Evolutionary conservation across 805 yeast species (phyloP).

Genomic region (Suhomyces tanzawaensis): DNA sequence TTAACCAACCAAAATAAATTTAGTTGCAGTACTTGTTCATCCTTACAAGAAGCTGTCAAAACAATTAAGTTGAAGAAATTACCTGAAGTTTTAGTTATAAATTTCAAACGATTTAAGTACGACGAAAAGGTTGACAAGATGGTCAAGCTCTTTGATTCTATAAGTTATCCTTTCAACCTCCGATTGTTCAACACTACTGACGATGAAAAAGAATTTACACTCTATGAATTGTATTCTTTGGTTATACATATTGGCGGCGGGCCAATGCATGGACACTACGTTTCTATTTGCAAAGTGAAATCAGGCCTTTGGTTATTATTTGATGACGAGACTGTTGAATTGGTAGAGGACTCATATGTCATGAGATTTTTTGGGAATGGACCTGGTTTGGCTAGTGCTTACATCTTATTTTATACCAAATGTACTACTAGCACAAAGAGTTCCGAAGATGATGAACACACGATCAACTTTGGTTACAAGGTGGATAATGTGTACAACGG

Average conservation of each 20-base stretch:
- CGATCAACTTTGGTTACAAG: conserved; percentile 35
- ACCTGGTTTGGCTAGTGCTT: conserved; percentile 87
- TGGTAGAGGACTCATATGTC: conserved; percentile 80
- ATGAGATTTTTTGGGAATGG: conserved; percentile 84
- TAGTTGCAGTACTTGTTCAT: conserved; percentile 86
- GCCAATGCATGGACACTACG: conserved; percentile 96
- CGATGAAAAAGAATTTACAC: conserved; percentile 41
- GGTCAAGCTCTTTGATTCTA: conserved; percentile 82
- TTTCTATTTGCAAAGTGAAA: conserved; percentile 76
- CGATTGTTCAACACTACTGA: conserved; percentile 67
- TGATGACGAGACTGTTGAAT: conserved; percentile 93
- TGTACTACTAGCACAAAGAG: conserved; percentile 9
- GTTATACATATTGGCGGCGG: conserved; percentile 97
- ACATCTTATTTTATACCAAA: conserved; percentile 73
- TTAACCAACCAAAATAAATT: conserved; percentile 86
- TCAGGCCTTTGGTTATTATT: conserved; percentile 85
- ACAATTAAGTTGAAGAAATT: conserved; percentile 74
- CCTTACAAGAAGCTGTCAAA: conserved; percentile 91
- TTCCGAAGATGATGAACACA: conserved; percentile 30
- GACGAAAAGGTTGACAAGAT: conserved; percentile 77
- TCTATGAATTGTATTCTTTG: conserved; percentile 79
- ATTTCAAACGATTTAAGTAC: conserved; percentile 89
- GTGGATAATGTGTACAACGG: conserved; percentile 32
- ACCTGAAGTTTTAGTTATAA: conserved; percentile 79
- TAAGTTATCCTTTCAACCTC: conserved; percentile 73